Conservation (phyloP, 371 early-diverging fungal genomes). For the Mucor mucedo region DNA sequence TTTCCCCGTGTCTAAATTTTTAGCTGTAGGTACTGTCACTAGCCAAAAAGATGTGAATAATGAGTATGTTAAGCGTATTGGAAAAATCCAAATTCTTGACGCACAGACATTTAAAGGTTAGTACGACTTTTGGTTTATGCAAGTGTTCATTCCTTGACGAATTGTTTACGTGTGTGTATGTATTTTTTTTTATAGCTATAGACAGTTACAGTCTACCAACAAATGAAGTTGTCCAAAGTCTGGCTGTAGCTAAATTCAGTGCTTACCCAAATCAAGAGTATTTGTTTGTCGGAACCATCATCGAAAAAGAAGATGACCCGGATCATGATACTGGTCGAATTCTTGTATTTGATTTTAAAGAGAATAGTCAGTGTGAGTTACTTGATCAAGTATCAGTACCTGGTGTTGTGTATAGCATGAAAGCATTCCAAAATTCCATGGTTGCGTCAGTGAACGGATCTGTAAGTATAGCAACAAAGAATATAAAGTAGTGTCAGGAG, state of each 20-base stretch:
- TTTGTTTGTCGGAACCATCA: conserved; percentile 68
- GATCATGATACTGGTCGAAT: conserved; percentile 62
- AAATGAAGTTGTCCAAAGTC: conserved; percentile 53
- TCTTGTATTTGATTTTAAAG: conserved; percentile 54
- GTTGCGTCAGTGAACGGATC: conserved; percentile 61
- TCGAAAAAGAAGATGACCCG: conserved; percentile 46
- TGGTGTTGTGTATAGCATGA: conserved; percentile 59
- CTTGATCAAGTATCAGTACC: conserved; percentile 40
- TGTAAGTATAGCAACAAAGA: conserved; percentile 36
- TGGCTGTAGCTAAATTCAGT: conserved; percentile 37
- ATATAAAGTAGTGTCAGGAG: no score
- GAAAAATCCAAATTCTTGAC: conserved; percentile 71
- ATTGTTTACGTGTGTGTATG: not conserved
- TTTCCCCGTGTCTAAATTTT: conserved; percentile 51
- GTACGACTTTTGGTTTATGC: not conserved
- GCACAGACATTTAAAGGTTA: conserved; percentile 74
- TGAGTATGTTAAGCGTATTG: conserved; percentile 45
- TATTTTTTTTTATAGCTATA: conserved; percentile 19
- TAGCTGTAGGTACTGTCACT: conserved; percentile 65
- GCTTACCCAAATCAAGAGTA: conserved; percentile 36
- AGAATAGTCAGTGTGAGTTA: conserved; percentile 41
- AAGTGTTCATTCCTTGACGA: not conserved
- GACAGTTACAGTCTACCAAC: conserved; percentile 42
- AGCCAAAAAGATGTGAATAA: conserved; percentile 33
- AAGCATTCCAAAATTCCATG: conserved; percentile 45